Evolutionary conservation across 2,329 filamentous ascomycete species (phyloP).

Genomic region (Beauveria sp.): DNA sequence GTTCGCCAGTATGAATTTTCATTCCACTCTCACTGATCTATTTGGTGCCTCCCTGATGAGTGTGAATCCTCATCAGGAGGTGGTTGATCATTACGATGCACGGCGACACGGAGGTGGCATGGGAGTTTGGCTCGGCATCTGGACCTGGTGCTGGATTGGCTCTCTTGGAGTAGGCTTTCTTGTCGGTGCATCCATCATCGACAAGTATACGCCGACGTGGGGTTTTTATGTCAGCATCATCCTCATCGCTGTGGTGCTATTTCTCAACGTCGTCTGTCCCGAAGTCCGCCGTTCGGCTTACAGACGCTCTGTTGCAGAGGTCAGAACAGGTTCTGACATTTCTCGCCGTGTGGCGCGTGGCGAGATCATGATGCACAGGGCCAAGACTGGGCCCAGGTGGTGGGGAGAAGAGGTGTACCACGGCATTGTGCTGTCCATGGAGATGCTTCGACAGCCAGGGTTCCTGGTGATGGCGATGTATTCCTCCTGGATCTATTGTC

Average conservation of each 20-base stretch:
- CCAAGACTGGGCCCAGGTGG: constrained; percentile 63
- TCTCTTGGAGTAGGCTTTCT: constrained; percentile 66
- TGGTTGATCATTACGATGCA: constrained; percentile 59
- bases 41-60: constrained; percentile 72
- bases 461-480: constrained; percentile 69
- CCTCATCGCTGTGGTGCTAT: constrained; percentile 54
- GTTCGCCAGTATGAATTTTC: constrained; percentile 71
- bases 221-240: constrained; percentile 69
- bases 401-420: constrained; percentile 72
- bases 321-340: constrained; percentile 44
- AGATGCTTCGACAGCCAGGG: constrained; percentile 68
- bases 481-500: constrained; percentile 69
- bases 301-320: constrained; percentile 60
- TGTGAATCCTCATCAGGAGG: constrained; percentile 62
- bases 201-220: constrained; percentile 57
- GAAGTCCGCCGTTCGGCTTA: constrained; percentile 65
- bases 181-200: constrained; percentile 62
- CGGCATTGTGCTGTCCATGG: constrained; percentile 55
- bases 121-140: constrained; percentile 71
- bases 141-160: constrained; percentile 70
- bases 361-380: constrained; percentile 69
- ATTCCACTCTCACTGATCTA: constrained; percentile 63
- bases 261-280: constrained; percentile 64
- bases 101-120: constrained; percentile 70
- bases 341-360: constrained; percentile 58